These are phyloP conservation scores for Ascochyta pisi DNA, from an alignment of 2,329 filamentous ascomycete species.

Conservation along the genomic window DNA sequence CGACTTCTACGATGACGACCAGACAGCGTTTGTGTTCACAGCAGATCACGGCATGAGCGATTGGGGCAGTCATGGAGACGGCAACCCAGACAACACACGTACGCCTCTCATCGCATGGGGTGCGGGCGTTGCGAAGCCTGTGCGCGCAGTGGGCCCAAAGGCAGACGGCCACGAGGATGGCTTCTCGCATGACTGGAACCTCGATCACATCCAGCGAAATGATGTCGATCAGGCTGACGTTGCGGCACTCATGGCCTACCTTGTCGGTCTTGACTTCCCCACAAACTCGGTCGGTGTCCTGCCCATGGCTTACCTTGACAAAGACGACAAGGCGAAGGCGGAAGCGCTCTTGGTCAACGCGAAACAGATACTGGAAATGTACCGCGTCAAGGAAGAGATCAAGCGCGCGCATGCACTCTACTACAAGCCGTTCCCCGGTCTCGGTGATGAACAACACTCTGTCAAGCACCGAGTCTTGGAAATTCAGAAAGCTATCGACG, in stretches of 20 bases:
- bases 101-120: conserved; percentile 95
- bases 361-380: conserved; percentile 91
- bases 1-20: conserved; percentile 79
- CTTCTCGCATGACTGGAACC: conserved; percentile 86
- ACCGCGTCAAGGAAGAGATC: conserved; percentile 86
- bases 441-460: conserved; percentile 69
- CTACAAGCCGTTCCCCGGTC: conserved; percentile 76
- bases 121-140: conserved; percentile 82
- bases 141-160: conserved; percentile 60
- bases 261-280: conserved; percentile 86
- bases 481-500: conserved; percentile 72
- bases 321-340: conserved; percentile 76
- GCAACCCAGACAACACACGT: conserved; percentile 94
- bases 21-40: conserved; percentile 95
- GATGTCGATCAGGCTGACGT: conserved; percentile 95
- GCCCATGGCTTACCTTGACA: conserved; percentile 81
- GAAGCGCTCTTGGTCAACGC: conserved; percentile 85
- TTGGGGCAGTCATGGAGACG: conserved; percentile 98
- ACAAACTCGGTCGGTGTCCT: conserved; percentile 96
- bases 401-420: conserved; percentile 78
- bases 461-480: conserved; percentile 70
- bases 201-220: conserved; percentile 81
- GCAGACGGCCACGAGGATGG: conserved; percentile 86
- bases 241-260: conserved; percentile 92
- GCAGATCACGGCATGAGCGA: conserved; percentile 99